Evolutionary conservation across 1,284 basidiomycete species (phyloP), one percentile per base, ranked within the genome.

Genomic region (Apiotrichum gracile): DNA sequence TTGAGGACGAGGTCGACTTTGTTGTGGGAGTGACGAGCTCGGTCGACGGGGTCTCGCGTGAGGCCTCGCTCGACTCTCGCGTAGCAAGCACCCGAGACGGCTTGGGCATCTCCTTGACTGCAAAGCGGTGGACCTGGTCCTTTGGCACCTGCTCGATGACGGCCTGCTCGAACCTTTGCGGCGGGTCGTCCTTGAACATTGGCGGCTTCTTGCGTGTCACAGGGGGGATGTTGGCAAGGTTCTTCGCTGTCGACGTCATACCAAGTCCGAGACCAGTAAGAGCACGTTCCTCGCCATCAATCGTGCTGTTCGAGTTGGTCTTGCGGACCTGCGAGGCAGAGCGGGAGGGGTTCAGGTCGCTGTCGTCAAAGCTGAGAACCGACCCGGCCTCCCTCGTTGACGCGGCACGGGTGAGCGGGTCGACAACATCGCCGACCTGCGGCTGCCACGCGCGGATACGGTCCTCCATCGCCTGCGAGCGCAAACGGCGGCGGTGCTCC

Each of bases 331-430:
- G 72, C 50, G 65, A 68, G 2, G 72, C 72, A 4, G 69, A 71
- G 31, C 72, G 59, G 9, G 72, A 74, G 1, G 72, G 72, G 49
- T 74, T 74, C 17, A 74, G 55, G 45, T 74, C 72, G 37, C 64
- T 66, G 16, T 63, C 62, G 51, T 73, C 68, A 49, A 73, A 70
- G 26, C 61, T 64, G 26, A 69, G 47, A 42, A 61, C 39, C 12
- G 64, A 64, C 10, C 68, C 64, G 51, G 22, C 16, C 14, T 43
- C 41, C 12, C 31, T 24, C 14, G 21, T 47, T 2, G 42, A 31
- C 9, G 10, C 13, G n/a, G 26, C 46, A 19, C 48, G 55, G 10
- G 44, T 47, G 22, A 47, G 24, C 4, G 55, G 51, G n/a, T n/a
- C 27, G 12, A 21, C 13, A 1, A 35, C 41, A 21, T 60, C 44